Percentiles rank a stretch among this genome's conserved stretches.
Conservation (phyloP, 2,329 filamentous ascomycete genomes). For the Fusarium nodosum region DNA sequence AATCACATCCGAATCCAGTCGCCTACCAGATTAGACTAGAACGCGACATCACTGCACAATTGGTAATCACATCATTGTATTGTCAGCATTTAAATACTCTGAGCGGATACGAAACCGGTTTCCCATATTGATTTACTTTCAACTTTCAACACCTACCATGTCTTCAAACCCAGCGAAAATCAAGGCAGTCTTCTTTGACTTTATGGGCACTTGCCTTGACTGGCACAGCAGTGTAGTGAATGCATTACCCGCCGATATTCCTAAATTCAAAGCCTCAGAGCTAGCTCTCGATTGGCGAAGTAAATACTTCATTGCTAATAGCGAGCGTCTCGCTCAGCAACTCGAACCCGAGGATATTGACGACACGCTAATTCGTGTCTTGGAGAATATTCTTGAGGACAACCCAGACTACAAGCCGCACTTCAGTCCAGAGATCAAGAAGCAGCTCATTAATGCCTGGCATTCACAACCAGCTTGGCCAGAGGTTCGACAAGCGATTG, state of each 20-base stretch:
- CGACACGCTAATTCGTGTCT: conserved; percentile 59
- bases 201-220: conserved; percentile 71
- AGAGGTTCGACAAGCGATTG: conserved; percentile 61
- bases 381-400: conserved; percentile 54
- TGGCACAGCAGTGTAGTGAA: conserved; percentile 62
- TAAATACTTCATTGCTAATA: conserved; percentile 62
- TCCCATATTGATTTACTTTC: neutral
- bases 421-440: conserved; percentile 37
- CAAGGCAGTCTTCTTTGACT: conserved; percentile 68
- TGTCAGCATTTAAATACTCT: neutral
- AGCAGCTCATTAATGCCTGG: conserved; percentile 58
- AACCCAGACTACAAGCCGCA: conserved; percentile 7
- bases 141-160: neutral
- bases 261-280: conserved; percentile 52
- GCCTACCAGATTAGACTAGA: too few relatives aligned
- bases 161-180: conserved; percentile 38
- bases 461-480: conserved; percentile 65
- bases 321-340: conserved; percentile 53
- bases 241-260: conserved; percentile 54
- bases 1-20: neutral
- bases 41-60: neutral
- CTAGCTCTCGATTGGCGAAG: conserved; percentile 66
- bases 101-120: neutral
- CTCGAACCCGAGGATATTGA: conserved; percentile 64
- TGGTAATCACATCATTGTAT: neutral